These are phyloP conservation scores for Vigna angularis DNA, from an alignment of 306 rosid genomes.

Conservation along the genomic window DNA sequence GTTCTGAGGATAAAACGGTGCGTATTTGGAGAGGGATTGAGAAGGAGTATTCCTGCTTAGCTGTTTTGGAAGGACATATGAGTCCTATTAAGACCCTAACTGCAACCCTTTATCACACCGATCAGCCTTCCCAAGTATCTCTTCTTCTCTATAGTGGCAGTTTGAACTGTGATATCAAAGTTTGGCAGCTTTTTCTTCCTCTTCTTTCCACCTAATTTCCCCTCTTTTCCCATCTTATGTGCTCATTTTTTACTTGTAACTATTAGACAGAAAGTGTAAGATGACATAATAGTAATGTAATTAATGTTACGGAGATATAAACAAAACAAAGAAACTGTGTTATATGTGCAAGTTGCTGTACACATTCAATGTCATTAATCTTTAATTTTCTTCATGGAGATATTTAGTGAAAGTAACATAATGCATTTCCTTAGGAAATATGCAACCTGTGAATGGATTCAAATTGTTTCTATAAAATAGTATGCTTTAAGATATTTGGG, in stretches of 20 bases:
- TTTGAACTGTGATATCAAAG: constrained; percentile 79
- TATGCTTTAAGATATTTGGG: too few species aligned
- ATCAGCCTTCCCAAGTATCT: constrained; percentile 44
- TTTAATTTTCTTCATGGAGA: too few species aligned
- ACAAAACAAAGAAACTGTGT: neutral
- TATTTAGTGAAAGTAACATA: too few species aligned
- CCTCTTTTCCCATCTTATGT: neutral
- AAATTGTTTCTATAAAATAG: too few species aligned
- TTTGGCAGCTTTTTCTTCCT: constrained; percentile 74
- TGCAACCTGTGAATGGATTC: too few species aligned
- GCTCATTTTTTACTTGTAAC: neutral
- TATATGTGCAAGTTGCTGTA: neutral
- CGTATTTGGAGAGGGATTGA: constrained; percentile 77
- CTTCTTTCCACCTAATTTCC: constrained; percentile 9
- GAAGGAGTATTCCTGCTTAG: constrained; percentile 66
- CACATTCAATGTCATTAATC: too few species aligned
- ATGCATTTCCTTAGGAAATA: too few species aligned
- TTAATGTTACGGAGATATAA: neutral
- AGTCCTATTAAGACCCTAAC: constrained; percentile 79
- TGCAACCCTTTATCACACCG: constrained; percentile 51
- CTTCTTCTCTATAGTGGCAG: constrained; percentile 74
- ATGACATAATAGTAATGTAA: neutral
- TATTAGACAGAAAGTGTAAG: neutral
- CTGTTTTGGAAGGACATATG: constrained; percentile 77
- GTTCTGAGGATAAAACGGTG: constrained; percentile 81